A percentile compares a stretch with the other conserved stretches of the same genome.
phyloP scores from a whole-genome alignment of 805 yeast species.

The Candida taoyuanica region DNA sequence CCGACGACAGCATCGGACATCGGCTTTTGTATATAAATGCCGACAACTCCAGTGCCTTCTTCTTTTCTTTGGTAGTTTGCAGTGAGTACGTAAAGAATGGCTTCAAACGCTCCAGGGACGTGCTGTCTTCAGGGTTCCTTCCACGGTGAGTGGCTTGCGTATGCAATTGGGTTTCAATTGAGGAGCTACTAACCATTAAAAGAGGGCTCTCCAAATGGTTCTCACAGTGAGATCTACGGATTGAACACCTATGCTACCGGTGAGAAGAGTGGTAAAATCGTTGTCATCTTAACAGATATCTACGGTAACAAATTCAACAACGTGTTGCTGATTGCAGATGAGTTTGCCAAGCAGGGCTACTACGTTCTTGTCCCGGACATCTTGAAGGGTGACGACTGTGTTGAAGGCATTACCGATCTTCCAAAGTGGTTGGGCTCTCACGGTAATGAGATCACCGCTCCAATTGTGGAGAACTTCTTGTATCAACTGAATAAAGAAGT shows the following conservation, averaged over 20 bases:
- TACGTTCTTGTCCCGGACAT: constrained; percentile 75
- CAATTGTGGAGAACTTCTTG: constrained; percentile 47
- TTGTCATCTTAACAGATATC: constrained; percentile 66
- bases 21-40: neutral
- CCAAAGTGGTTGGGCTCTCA: constrained; percentile 53
- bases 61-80: neutral
- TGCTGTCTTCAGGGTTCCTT: constrained; percentile 12
- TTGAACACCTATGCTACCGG: constrained; percentile 47
- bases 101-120: constrained; percentile 45
- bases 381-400: constrained; percentile 46
- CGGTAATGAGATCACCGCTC: constrained; percentile 40
- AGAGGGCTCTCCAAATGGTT: constrained; percentile 47
- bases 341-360: constrained; percentile 57
- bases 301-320: constrained; percentile 60
- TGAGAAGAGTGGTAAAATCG: constrained; percentile 32
- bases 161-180: neutral
- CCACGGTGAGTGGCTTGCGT: constrained; percentile 24
- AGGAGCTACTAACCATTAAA: constrained; percentile 14
- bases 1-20: too few relatives aligned
- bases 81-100: constrained; percentile 25
- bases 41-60: neutral
- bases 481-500: constrained; percentile 37
- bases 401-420: constrained; percentile 24
- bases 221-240: constrained; percentile 37
- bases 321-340: constrained; percentile 57